phyloP scores from a whole-genome alignment of 2,329 filamentous ascomycete genomes.

The Chrysosporium keratinophilum region DNA sequence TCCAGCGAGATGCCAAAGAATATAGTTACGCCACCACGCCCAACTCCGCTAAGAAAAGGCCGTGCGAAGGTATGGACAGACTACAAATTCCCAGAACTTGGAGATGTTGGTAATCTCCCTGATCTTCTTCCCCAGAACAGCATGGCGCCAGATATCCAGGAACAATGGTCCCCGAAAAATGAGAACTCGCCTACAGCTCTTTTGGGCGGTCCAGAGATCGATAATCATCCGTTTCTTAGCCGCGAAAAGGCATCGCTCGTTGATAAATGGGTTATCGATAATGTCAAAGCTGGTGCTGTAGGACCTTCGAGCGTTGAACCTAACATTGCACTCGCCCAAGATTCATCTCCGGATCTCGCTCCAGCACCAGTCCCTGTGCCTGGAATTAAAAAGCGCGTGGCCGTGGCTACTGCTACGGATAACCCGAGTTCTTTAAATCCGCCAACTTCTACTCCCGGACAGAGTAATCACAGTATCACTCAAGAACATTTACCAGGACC shows the following conservation, averaged over 20 bases:
- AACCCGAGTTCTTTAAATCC: not conserved
- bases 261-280: conserved; percentile 24
- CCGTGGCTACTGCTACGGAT: not conserved
- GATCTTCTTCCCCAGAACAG: conserved; percentile 3
- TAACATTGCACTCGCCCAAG: conserved; percentile 3
- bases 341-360: conserved; percentile 7
- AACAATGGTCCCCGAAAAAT: not conserved
- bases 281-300: conserved; percentile 17
- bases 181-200: not conserved
- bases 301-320: conserved; percentile 7
- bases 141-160: not conserved
- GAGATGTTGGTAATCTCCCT: conserved; percentile 20
- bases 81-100: conserved; percentile 26
- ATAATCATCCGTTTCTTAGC: conserved; percentile 21
- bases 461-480: not conserved
- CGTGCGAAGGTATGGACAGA: conserved; percentile 26
- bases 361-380: conserved; percentile 1
- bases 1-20: conserved; percentile 15
- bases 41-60: conserved; percentile 17
- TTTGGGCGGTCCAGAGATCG: not conserved
- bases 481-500: not conserved
- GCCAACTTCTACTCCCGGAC: not conserved
- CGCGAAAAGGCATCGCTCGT: conserved; percentile 24
- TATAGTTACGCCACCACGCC: conserved; percentile 16
- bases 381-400: conserved; percentile 7